phyloP scores from a whole-genome alignment of 179 eudicot species.

The Nepenthes alata region DNA sequence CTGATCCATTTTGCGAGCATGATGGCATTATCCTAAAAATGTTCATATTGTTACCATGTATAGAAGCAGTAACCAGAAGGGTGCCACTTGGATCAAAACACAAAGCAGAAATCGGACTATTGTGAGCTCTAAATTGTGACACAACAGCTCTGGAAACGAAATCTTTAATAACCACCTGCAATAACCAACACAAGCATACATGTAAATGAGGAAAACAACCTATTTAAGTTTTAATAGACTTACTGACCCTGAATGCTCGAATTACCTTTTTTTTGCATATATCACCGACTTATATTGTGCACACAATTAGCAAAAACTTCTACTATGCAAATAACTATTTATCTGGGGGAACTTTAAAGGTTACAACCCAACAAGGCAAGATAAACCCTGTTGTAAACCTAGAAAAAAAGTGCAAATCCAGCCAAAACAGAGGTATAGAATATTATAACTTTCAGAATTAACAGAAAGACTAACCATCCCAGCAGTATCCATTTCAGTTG shows the following conservation, averaged over 20 bases:
- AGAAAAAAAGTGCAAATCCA: neutral
- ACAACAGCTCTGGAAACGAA: constrained; percentile 68
- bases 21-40: constrained; percentile 80
- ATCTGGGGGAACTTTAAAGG: no score
- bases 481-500: constrained; percentile 61
- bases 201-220: neutral
- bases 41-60: constrained; percentile 89
- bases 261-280: no score
- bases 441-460: constrained; percentile 1
- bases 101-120: constrained; percentile 87
- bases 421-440: neutral
- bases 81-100: constrained; percentile 99
- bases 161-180: constrained; percentile 91
- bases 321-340: no score
- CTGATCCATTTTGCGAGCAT: constrained; percentile 29
- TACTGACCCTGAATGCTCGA: neutral
- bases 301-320: no score
- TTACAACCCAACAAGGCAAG: no score
- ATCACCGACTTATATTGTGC: no score
- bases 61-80: constrained; percentile 88
- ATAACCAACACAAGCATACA: neutral
- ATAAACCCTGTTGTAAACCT: no score
- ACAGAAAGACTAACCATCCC: constrained; percentile 51
- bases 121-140: constrained; percentile 91
- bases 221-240: neutral